Percentiles rank a stretch among this genome's conserved stretches.
Conservation (phyloP, 2,329 filamentous ascomycete genomes). For the Claviceps humidiphila region DNA sequence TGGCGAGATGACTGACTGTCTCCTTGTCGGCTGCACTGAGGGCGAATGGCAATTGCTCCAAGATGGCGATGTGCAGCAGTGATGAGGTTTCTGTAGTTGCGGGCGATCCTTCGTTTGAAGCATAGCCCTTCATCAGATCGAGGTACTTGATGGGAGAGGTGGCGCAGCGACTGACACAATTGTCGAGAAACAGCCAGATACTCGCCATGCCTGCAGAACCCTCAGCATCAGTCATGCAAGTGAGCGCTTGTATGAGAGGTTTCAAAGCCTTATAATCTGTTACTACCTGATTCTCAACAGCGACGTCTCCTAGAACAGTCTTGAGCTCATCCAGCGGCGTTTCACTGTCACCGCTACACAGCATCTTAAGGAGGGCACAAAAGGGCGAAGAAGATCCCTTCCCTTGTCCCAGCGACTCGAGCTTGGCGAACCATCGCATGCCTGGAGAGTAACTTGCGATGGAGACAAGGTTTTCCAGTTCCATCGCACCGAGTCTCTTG, state of each 20-base stretch:
- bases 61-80: slow-evolving; percentile 53
- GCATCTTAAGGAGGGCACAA: slow-evolving; percentile 48
- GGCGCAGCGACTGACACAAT: slow-evolving; percentile 64
- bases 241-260: slow-evolving; percentile 27
- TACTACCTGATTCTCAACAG: slow-evolving; percentile 54
- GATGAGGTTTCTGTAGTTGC: slow-evolving; percentile 26
- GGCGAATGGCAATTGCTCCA: slow-evolving; percentile 67
- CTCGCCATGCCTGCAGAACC: slow-evolving; percentile 19
- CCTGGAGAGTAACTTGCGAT: slow-evolving; percentile 70
- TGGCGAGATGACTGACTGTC: slow-evolving; percentile 33
- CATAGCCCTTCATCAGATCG: slow-evolving; percentile 46
- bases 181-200: slow-evolving; percentile 65
- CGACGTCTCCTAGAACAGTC: slow-evolving; percentile 45
- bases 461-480: slow-evolving; percentile 67
- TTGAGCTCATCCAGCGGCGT: slow-evolving; percentile 31
- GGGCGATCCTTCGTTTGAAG: slow-evolving; percentile 16
- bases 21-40: slow-evolving; percentile 35
- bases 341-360: slow-evolving; percentile 18
- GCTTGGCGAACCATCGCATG: slow-evolving; percentile 84
- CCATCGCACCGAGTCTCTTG: slow-evolving; percentile 48
- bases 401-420: slow-evolving; percentile 39
- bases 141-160: slow-evolving; percentile 73
- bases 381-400: slow-evolving; percentile 44
- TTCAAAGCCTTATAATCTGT: slow-evolving; percentile 35
- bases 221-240: slow-evolving; percentile 10